Evolutionary conservation across 2,329 filamentous ascomycete genomes (phyloP), one percentile per base, ranked within the genome.

Genomic region (Ambrosiella cleistominuta): DNA sequence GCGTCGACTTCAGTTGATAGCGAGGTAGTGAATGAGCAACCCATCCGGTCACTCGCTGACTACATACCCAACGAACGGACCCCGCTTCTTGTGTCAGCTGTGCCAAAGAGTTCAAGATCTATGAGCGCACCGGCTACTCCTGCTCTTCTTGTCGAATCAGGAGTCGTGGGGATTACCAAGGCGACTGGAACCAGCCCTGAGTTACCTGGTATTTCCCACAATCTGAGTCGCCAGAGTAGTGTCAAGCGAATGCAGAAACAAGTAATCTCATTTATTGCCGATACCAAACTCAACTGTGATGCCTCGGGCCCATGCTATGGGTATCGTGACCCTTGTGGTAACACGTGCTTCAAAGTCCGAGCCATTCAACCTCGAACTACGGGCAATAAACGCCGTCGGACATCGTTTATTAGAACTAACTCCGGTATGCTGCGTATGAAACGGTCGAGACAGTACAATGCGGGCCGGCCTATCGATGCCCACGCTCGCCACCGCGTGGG

Each of bases 221-320:
- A 9, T 2, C 52, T 54, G n/a, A 53, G 8, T 13, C 51, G 51
- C n/a, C 59, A 45, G 39, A 35, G 27, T 17, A 54, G 45, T 3
- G 76, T 82, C 67, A 64, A 72, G 7, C 69, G 76, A 60, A 71
- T 83, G 42, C 75, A 75, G 49, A 74, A 75, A 59, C 72, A 78
- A 19, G 76, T 84, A 44, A 68, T 82, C 67, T 83, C 80, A 50
- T 83, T 84, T 66, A 77, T 84, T 61, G 80, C 77, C 65, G 81
- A 84, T 64, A 81, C 75, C 19, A 83, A 83, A 66, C 65, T 73
- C 39, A 78, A 81, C 63, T 84, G 81, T 63, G 80, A 83, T 61
- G 76, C 79, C 62, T 67, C 68, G 15, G 81, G 80, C 0, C 76
- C 77, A 1, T 85, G 81, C 65, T 83, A 73, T 63, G 81, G 81